Evolutionary conservation across 371 early-diverging fungal genomes (phyloP).

Genomic region (Actinomucor elegans): DNA sequence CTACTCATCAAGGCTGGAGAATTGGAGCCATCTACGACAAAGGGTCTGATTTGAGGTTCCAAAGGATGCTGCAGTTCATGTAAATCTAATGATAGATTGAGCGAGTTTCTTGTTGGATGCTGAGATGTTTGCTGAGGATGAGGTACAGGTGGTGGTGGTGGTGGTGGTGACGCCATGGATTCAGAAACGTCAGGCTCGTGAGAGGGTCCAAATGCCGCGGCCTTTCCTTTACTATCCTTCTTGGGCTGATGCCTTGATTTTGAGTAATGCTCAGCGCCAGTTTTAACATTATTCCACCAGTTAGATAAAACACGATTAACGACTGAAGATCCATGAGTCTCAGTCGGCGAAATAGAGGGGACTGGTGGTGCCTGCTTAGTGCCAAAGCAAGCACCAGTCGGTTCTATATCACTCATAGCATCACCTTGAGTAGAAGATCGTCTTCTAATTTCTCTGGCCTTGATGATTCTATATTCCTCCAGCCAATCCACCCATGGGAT

Average conservation of each 20-base stretch:
- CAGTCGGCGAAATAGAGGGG: neutral
- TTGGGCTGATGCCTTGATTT: slow-evolving; percentile 1
- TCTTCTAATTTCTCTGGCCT: slow-evolving; percentile 26
- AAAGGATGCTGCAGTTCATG: slow-evolving; percentile 22
- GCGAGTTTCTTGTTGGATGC: neutral
- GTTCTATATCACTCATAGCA: neutral
- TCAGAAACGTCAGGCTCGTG: neutral
- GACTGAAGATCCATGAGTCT: neutral
- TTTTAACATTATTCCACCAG: slow-evolving; percentile 33
- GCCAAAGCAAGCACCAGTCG: neutral
- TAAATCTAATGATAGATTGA: slow-evolving; percentile 13
- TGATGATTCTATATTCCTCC: slow-evolving; percentile 48
- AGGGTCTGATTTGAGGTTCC: slow-evolving; percentile 1
- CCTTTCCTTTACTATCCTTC: neutral
- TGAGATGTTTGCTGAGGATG: neutral
- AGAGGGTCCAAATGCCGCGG: neutral
- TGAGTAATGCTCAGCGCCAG: slow-evolving; percentile 24
- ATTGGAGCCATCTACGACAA: neutral
- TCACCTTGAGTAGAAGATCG: slow-evolving; percentile 22
- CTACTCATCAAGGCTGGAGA: neutral
- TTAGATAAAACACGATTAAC: slow-evolving; percentile 16
- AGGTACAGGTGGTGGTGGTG: neutral
- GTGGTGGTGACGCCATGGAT: neutral
- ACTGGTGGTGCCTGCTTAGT: neutral
- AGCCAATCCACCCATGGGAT: slow-evolving; percentile 57